phyloP scores from a whole-genome alignment of 306 rosid genomes.

The Cucurbita maxima region DNA sequence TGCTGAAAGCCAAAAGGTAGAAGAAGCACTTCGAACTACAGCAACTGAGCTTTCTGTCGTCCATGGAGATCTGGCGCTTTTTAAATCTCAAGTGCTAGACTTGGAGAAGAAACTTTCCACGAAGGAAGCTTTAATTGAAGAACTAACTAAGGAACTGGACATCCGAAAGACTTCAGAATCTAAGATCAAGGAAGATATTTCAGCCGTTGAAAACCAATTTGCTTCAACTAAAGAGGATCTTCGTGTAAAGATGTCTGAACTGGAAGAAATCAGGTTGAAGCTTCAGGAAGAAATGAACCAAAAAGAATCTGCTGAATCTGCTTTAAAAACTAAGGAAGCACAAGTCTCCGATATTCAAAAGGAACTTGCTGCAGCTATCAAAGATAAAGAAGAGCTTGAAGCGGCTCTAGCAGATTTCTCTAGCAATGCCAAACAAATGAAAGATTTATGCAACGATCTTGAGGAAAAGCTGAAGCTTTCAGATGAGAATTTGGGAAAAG shows the following conservation, averaged over 20 bases:
- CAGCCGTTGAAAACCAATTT: conserved; percentile 39
- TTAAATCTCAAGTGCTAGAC: conserved; percentile 48
- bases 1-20: conserved; percentile 52
- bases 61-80: conserved; percentile 53
- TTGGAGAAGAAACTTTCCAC: conserved; percentile 38
- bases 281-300: conserved; percentile 46
- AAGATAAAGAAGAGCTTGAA: conserved; percentile 42
- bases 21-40: conserved; percentile 54
- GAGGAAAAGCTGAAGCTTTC: conserved; percentile 56
- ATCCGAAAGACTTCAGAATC: conserved; percentile 43
- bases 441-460: conserved; percentile 37
- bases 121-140: conserved; percentile 37
- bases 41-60: conserved; percentile 47
- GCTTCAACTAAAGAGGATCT: conserved; percentile 57
- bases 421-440: conserved; percentile 21
- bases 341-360: conserved; percentile 23
- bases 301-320: conserved; percentile 43
- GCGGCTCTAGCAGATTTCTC: conserved; percentile 38
- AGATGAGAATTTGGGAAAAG: conserved; percentile 37
- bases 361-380: conserved; percentile 29
- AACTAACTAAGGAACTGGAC: conserved; percentile 42
- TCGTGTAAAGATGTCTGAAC: conserved; percentile 36
- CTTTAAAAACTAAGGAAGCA: conserved; percentile 33
- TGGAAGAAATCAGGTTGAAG: conserved; percentile 43
- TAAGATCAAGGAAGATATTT: conserved; percentile 58